These are phyloP conservation scores for Irpex sp. DNA, from an alignment of 1,284 basidiomycete species.

Conservation along the genomic window DNA sequence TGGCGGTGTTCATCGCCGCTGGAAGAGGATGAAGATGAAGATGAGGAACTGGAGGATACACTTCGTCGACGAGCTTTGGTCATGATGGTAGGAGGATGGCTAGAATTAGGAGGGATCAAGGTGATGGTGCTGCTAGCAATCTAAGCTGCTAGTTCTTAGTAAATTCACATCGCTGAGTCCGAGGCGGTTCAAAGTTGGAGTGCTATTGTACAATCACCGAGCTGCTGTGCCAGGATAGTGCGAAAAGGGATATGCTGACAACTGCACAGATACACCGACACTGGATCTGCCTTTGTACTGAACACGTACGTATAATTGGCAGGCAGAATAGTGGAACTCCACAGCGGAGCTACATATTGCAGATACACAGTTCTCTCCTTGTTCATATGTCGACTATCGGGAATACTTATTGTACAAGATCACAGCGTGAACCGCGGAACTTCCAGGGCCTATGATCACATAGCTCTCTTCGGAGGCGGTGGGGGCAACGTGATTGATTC, in stretches of 20 bases:
- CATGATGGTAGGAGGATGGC: not conserved
- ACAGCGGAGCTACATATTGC: not conserved
- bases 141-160: no score
- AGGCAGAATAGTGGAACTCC: no score
- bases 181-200: no score
- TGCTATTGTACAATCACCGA: no score
- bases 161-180: no score
- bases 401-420: not conserved
- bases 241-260: no score
- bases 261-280: no score
- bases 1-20: constrained; percentile 18
- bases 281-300: no score
- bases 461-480: constrained; percentile 1
- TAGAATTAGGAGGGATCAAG: no score
- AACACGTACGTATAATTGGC: no score
- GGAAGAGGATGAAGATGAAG: constrained; percentile 15
- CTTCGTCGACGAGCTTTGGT: constrained; percentile 22
- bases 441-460: not conserved
- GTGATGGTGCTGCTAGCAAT: no score
- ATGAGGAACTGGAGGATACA: constrained; percentile 14
- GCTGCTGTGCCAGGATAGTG: no score
- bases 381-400: not conserved
- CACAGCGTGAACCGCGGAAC: not conserved
- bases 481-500: constrained; percentile 37
- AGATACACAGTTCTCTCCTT: not conserved